phyloP scores from a whole-genome alignment of 2,329 filamentous ascomycete genomes.

The Botrytis byssoidea region DNA sequence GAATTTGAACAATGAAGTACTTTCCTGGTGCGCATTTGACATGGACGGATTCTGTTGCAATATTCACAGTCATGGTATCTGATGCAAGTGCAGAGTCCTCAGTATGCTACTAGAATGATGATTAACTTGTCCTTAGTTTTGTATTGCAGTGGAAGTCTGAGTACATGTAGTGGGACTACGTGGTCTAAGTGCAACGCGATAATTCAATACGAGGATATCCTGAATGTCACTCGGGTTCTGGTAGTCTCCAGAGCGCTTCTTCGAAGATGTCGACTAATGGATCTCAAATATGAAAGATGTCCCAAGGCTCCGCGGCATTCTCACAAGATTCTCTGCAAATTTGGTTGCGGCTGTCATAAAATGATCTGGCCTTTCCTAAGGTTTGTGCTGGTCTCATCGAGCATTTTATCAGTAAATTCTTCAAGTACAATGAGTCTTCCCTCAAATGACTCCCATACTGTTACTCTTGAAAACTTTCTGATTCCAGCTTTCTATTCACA shows the following conservation, averaged over 20 bases:
- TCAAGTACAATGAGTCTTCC: no score
- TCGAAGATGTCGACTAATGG: neutral
- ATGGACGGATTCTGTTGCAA: neutral
- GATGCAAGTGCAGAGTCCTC: slow-evolving; percentile 5
- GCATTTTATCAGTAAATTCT: neutral
- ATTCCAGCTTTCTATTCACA: neutral
- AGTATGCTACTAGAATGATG: no score
- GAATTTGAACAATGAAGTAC: neutral
- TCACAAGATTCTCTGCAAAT: neutral
- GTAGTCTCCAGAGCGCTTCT: neutral
- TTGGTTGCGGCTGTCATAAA: neutral
- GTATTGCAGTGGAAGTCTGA: neutral
- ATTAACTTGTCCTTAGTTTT: neutral
- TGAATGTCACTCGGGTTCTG: neutral
- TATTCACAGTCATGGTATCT: neutral
- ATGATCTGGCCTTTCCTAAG: neutral
- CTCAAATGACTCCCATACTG: neutral
- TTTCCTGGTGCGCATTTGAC: neutral
- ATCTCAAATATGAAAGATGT: neutral
- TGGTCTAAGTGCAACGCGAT: neutral
- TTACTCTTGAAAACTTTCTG: neutral
- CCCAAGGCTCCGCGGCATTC: neutral
- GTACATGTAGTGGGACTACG: no score
- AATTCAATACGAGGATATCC: neutral
- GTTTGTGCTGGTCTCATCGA: neutral